Base-by-base conservation (phyloP, 768 basidiomycete species). In the Lyophyllum semitale region DNA sequence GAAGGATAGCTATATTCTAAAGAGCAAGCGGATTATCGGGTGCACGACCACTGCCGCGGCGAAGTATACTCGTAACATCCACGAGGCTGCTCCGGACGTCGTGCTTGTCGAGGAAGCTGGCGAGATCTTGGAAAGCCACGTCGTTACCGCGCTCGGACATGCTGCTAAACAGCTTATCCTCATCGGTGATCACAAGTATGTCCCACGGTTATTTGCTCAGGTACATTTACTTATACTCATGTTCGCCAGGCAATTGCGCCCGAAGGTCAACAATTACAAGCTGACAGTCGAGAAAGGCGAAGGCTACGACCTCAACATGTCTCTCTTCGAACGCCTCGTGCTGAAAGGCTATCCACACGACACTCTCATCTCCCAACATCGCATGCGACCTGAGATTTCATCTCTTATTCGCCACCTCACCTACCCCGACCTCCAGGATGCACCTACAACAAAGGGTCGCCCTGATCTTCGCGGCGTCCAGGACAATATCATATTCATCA, bases 311-410 rank as follows among this genome's bases (percentile, higher is more conserved):
- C 73, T 89, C 20, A 89, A 90, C 53, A 70, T 75, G 46, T 87
- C 85, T 0, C 70, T 90, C 0, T 89, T 89, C 58, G 88, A 90
- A 57, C 82, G 87, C 4, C 77, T 89, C 1, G 82, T 88, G n/a
- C 65, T 81, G 9, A 77, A 77, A 54, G 81, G 78, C 0, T 89
- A 83, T 61, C 88, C 88, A 0, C 87, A 89, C 63, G 59, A 68
- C 43, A 83, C 77, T 0, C 78, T 89, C 17, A 64, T 59, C 0
- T 63, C 77, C 41, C 88, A 89, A 57, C 88, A 89, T 62, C 81
- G 88, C 12, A 89, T 89, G 88, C 77, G 88, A 8, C 88, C 88
- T 0, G 86, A 89, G 58, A 89, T 89, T 11, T 86, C 88, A 4
- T 60, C 75, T 0, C 71, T 88, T 22, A 77, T 89, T 29, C 79